Conservation (phyloP, 768 basidiomycete species). For the Agaricus sinodeliciosus region DNA sequence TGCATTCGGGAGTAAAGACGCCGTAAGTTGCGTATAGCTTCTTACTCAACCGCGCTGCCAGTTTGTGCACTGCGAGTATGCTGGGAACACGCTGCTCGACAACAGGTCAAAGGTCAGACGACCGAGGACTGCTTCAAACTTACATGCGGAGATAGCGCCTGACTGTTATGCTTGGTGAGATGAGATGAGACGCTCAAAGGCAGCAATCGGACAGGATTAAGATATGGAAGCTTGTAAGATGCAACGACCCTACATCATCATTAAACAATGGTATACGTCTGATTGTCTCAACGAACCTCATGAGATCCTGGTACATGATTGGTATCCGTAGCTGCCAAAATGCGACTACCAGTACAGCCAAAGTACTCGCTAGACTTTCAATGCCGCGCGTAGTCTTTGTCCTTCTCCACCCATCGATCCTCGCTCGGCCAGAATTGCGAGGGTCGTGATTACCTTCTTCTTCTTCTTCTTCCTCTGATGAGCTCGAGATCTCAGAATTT, state of each 20-base stretch:
- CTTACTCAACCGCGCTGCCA: slow-evolving; percentile 57
- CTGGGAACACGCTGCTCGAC: slow-evolving; percentile 56
- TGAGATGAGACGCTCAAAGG: slow-evolving; percentile 58
- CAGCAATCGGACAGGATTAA: slow-evolving; percentile 61
- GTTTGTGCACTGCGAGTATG: slow-evolving; percentile 47
- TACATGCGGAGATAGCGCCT: slow-evolving; percentile 69
- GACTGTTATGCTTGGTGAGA: slow-evolving; percentile 63
- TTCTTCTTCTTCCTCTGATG: slow-evolving; percentile 19
- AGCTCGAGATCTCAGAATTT: slow-evolving; percentile 13
- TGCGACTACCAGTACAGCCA: slow-evolving; percentile 67
- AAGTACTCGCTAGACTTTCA: slow-evolving; percentile 37
- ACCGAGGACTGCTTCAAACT: slow-evolving; percentile 19
- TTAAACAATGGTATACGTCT: neutral
- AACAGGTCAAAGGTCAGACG: slow-evolving; percentile 2
- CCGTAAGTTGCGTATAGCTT: slow-evolving; percentile 46
- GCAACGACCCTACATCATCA: slow-evolving; percentile 56
- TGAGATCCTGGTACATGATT: slow-evolving; percentile 67
- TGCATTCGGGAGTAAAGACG: slow-evolving; percentile 65
- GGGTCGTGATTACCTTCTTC: slow-evolving; percentile 5
- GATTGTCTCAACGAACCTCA: slow-evolving; percentile 40
- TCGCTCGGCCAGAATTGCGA: slow-evolving; percentile 22
- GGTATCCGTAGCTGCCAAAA: slow-evolving; percentile 81
- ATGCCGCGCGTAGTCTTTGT: slow-evolving; percentile 19
- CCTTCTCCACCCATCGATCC: slow-evolving; percentile 15
- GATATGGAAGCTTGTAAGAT: slow-evolving; percentile 69